These are phyloP conservation scores for Phlyctochytrium arcticum DNA, from an alignment of 192 early-diverging fungal genomes.

Conservation along the genomic window DNA sequence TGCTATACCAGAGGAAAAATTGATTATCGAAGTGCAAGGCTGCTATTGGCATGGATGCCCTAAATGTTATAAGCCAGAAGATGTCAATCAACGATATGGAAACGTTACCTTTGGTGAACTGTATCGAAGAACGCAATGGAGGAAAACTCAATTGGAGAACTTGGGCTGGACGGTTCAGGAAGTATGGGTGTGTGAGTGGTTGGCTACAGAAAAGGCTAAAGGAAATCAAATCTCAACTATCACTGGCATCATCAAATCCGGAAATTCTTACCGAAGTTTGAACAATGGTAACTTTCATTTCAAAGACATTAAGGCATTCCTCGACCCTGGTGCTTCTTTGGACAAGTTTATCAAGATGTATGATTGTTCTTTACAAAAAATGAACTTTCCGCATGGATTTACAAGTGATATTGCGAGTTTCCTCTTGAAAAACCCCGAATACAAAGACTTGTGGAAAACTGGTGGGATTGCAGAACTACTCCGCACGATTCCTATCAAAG, in stretches of 20 bases:
- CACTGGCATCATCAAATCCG: background rate
- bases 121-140: too few species aligned
- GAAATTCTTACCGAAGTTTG: background rate
- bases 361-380: background rate
- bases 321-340: background rate
- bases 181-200: background rate
- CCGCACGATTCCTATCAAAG: background rate
- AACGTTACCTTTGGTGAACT: constrained; percentile 1
- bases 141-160: too few species aligned
- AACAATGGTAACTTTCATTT: background rate
- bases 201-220: background rate
- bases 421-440: background rate
- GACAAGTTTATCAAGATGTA: constrained; percentile 1
- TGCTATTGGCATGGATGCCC: too few species aligned
- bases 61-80: background rate
- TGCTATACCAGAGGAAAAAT: background rate
- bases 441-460: background rate
- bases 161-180: constrained; percentile 6
- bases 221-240: background rate
- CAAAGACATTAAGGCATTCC: background rate
- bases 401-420: background rate
- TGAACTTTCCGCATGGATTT: background rate
- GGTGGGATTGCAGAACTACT: background rate
- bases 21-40: background rate
- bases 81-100: background rate